phyloP scores from a whole-genome alignment of 306 rosid genomes.

The Rosa chinensis region DNA sequence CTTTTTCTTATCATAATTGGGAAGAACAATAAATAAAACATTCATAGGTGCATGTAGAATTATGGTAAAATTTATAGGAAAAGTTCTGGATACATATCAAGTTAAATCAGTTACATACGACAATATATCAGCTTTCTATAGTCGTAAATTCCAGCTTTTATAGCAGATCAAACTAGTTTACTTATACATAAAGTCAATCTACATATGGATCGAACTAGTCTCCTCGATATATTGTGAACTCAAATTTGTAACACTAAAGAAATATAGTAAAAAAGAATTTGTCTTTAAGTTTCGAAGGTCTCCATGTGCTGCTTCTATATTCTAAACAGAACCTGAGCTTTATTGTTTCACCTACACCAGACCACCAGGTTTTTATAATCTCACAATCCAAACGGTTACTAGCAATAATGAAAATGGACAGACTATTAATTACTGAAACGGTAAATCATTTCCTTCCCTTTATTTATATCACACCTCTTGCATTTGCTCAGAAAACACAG shows the following conservation, averaged over 20 bases:
- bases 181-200: no score
- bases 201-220: neutral
- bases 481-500: conserved; percentile 36
- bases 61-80: neutral
- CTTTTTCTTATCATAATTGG: neutral
- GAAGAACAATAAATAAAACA: conserved; percentile 4
- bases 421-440: conserved; percentile 33
- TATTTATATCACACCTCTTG: conserved; percentile 60
- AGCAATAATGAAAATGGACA: conserved; percentile 19
- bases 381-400: conserved; percentile 50
- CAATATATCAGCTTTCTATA: neutral
- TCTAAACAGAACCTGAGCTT: conserved; percentile 56
- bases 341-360: conserved; percentile 72
- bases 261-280: conserved; percentile 43
- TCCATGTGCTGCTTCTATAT: conserved; percentile 87
- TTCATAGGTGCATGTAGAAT: conserved; percentile 36
- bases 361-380: conserved; percentile 68
- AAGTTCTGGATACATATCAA: neutral
- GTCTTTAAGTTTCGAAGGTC: conserved; percentile 64
- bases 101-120: neutral
- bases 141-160: neutral
- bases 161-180: no score
- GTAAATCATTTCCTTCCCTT: conserved; percentile 40
- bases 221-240: no score
- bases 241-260: neutral